Conservation (phyloP, 73 alveolate species). For the Tetrahymena thermophila region DNA sequence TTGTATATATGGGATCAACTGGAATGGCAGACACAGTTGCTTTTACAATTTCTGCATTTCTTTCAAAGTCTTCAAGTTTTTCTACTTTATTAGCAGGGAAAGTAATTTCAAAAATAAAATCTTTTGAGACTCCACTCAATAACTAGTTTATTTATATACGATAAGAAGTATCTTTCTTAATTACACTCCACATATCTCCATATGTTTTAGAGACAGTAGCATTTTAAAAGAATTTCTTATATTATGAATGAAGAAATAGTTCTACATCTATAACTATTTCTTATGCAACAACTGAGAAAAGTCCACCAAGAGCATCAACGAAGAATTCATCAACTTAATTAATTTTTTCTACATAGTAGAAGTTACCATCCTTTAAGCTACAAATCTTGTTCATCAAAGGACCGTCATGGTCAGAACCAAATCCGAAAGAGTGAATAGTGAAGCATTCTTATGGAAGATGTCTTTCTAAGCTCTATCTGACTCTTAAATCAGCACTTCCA, state of each 20-base stretch:
- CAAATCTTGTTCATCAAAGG: conserved; percentile 25
- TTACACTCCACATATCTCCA: conserved; percentile 32
- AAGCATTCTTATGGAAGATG: background rate
- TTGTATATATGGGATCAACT: background rate
- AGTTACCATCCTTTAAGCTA: conserved; percentile 28
- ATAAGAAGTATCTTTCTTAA: background rate
- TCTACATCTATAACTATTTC: conserved; percentile 9
- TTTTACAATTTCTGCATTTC: background rate
- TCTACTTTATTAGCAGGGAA: background rate
- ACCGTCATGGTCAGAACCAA: conserved; percentile 51
- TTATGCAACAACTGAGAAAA: conserved; percentile 25
- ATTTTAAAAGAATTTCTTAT: background rate
- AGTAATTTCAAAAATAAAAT: conserved; percentile 19
- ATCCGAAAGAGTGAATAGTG: conserved; percentile 48
- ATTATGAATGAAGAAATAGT: background rate
- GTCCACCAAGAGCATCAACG: conserved; percentile 45
- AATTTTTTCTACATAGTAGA: conserved; percentile 38
- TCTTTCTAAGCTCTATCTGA: background rate
- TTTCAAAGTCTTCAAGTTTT: background rate
- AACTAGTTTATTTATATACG: conserved; percentile 1
- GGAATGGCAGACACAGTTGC: conserved; percentile 1
- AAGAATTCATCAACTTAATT: conserved; percentile 32
- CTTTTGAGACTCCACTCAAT: conserved; percentile 14
- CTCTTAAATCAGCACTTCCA: background rate
- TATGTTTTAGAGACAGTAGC: conserved; percentile 11